Conservation (phyloP, 2,329 filamentous ascomycete genomes). For the Periconia digitata region DNA sequence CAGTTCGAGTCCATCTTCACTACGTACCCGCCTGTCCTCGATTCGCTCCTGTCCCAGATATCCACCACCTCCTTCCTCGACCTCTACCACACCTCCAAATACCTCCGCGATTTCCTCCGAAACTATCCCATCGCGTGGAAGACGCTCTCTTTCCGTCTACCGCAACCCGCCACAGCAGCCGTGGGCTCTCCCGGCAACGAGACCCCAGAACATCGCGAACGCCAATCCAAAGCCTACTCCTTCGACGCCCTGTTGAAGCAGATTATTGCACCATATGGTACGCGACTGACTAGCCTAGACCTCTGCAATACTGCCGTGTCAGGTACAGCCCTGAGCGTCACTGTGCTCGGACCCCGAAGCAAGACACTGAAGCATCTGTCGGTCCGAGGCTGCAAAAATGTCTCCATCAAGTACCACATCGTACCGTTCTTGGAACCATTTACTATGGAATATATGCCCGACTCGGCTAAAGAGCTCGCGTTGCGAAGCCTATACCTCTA, state of each 20-base stretch:
- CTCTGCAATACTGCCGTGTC: conserved; percentile 64
- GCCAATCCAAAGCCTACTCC: conserved; percentile 60
- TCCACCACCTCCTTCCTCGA: conserved; percentile 59
- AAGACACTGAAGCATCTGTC: conserved; percentile 61
- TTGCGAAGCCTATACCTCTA: conserved; percentile 64
- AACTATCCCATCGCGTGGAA: conserved; percentile 63
- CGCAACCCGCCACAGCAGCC: conserved; percentile 38
- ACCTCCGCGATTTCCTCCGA: conserved; percentile 57
- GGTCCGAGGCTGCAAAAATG: conserved; percentile 65
- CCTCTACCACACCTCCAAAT: conserved; percentile 60
- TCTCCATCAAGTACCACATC: conserved; percentile 65
- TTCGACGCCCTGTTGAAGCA: conserved; percentile 60
- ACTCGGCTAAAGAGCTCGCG: conserved; percentile 51
- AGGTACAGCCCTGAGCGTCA: conserved; percentile 58
- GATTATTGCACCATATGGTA: conserved; percentile 59
- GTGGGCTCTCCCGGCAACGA: conserved; percentile 44
- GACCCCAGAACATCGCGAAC: conserved; percentile 43
- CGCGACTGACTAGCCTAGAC: conserved; percentile 58
- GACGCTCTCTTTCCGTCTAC: conserved; percentile 60
- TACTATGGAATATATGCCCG: conserved; percentile 45
- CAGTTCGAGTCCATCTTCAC: conserved; percentile 58
- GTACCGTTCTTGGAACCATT: conserved; percentile 56
- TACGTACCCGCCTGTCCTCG: conserved; percentile 59
- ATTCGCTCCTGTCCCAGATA: conserved; percentile 60
- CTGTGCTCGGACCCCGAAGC: conserved; percentile 56